Base-by-base conservation (phyloP, 495 filamentous ascomycete genomes). In the Neurospora discreta region DNA sequence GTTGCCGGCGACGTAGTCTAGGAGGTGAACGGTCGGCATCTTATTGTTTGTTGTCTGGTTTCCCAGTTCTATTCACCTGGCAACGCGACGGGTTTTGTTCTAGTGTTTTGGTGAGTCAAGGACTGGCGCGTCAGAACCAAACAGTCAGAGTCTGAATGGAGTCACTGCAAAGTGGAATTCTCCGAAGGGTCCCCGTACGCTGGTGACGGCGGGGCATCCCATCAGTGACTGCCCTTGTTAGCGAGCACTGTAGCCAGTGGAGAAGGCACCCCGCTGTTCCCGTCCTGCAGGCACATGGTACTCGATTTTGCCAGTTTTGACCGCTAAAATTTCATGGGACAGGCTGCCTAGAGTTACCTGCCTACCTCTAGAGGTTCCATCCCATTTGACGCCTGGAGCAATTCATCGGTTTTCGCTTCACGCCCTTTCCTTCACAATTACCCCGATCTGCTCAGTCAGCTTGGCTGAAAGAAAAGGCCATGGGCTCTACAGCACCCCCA, bases 11-110 rank as follows among this genome's bases (percentile, higher is more conserved):
- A 88, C 85, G 70, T 87, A 87, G 75, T 98, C 94, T 42, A 99
- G 89, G 68, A 99, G 85, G 84, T 99, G 91, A 70, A 98, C 95
- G 18, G 87, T 94, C 42, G 94, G 91, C 94, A 97, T 97, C 68
- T 73, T 84, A 71, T 40, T 71, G 9, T 52, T 30, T 33, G 52
- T 65, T 65, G 26, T 65, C 30, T 65, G 52, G 15, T 18, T 18
- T 36, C 52, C 52, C 52, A 33, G 26, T 18, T 65, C 6, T 65
- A 18, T 30, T 33, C 6, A 65, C 52, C 52, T 16, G n/a, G 16
- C 16, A 67, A 26, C 8, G 43, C 18, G 36, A 38, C 52, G 52
- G 39, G 23, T 33, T 38, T 20, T 43, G 30, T 23, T 30, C n/a
- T 36, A 20, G 67, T 11, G 11, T 39, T 20, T 20, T 20, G 18